Evolutionary conservation across 2,329 filamentous ascomycete genomes (phyloP), one percentile per base, ranked within the genome.

Genomic region (Aspergillus tubingensis): DNA sequence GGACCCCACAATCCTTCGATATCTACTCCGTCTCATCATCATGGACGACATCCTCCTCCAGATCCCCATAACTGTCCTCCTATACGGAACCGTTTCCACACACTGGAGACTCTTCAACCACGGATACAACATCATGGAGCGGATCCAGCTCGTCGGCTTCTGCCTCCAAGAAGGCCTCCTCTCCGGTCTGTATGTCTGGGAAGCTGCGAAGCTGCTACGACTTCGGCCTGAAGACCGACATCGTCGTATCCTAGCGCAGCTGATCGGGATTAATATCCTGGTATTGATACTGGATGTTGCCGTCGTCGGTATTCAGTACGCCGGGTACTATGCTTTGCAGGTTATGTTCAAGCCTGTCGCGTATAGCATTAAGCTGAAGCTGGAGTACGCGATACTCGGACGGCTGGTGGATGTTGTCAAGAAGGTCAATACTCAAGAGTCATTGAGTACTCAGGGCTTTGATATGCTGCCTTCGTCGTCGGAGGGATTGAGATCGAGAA

Each of bases 381-480:
- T 85, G 4, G 85, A 87, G 70, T 81, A 82, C 61, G 80, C 82
- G 19, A 80, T 87, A 38, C 73, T 87, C 4, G 75, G 82, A 7
- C 77, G 77, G 54, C 67, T 82, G 8, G 74, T 81, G 8, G 51
- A 62, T 25, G 47, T 49, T 17, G 47, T 49, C 6, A 27, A 49
- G 47, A n/a, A n/a, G 23, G 23, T 15, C 2, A 49, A 32, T 8
- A n/a, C 25, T 1, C 47, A 32, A 1, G 15, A 49, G 15, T 17
- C 25, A 10, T 17, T 27, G 47, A 49, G 15, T 30, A 49, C 47
- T 0, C 47, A 30, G 8, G 25, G 15, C 15, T 49, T 49, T 19
- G 25, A 17, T 30, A 32, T 49, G 47, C 15, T 49, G 25, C 25
- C 47, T 30, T 17, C 23, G 25, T 25, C 32, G 0, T 36, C 47